Percentiles rank a stretch among this genome's conserved stretches.
These are phyloP conservation scores for Salix caprea DNA, from an alignment of 345 rosid genomes.

Conservation along the genomic window DNA sequence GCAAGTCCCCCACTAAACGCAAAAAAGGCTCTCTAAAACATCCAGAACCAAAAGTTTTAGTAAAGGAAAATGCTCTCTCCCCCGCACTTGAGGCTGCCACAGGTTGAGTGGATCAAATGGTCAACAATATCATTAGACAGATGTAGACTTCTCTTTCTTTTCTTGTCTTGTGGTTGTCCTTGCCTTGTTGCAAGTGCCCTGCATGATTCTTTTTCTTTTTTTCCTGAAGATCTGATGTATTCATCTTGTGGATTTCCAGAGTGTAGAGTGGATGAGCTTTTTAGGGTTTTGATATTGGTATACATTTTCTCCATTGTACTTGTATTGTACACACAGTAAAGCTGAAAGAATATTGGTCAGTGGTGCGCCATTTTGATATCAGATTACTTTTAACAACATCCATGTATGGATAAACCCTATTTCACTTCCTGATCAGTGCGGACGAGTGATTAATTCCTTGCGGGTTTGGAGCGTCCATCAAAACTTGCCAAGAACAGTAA, in stretches of 20 bases:
- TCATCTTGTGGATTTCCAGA: background rate
- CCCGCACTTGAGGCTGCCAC: constrained; percentile 17
- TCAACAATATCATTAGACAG: constrained; percentile 54
- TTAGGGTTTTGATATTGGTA: background rate
- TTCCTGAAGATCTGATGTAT: constrained; percentile 1
- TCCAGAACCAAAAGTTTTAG: constrained; percentile 9
- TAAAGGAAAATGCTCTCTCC: constrained; percentile 21
- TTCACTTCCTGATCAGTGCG: background rate
- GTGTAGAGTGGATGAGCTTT: constrained; percentile 7
- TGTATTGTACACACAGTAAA: constrained; percentile 21
- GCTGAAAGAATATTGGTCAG: constrained; percentile 1
- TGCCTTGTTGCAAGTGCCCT: background rate
- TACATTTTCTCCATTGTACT: constrained; percentile 28
- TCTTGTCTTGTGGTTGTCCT: constrained; percentile 39
- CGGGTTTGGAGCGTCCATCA: background rate
- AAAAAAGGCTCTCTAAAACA: constrained; percentile 9
- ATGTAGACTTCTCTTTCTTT: constrained; percentile 42
- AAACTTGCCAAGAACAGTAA: background rate
- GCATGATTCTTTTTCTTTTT: background rate
- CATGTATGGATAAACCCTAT: too few relatives aligned
- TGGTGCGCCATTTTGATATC: background rate
- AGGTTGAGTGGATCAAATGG: constrained; percentile 33
- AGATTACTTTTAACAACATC: too few relatives aligned
- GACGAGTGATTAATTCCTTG: background rate
- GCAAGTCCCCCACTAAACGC: constrained; percentile 22